These are phyloP conservation scores for Coprinopsis marcescibilis DNA, from an alignment of 768 basidiomycete genomes.

Conservation along the genomic window DNA sequence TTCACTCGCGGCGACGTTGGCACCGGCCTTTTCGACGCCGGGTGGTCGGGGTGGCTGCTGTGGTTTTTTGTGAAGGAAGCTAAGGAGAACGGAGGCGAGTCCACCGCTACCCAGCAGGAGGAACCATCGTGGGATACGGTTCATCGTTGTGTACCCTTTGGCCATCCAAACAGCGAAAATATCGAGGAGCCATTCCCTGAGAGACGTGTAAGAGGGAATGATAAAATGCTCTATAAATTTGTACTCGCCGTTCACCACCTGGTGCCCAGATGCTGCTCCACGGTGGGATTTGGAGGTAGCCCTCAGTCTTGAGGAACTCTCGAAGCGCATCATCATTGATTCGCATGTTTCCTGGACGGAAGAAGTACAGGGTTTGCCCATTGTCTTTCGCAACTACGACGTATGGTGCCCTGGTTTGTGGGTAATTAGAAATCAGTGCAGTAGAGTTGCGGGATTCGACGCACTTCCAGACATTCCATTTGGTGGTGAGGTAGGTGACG, in stretches of 20 bases:
- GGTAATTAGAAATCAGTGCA: no score
- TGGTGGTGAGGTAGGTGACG: slow-evolving; percentile 77
- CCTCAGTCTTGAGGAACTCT: slow-evolving; percentile 59
- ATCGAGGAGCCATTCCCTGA: slow-evolving; percentile 66
- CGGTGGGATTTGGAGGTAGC: slow-evolving; percentile 54
- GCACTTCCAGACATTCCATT: slow-evolving; percentile 83
- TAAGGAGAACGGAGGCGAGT: slow-evolving; percentile 61
- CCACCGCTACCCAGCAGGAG: slow-evolving; percentile 62
- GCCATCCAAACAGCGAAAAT: slow-evolving; percentile 46
- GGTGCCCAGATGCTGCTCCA: slow-evolving; percentile 72
- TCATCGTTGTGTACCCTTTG: slow-evolving; percentile 44
- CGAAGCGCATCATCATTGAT: slow-evolving; percentile 55
- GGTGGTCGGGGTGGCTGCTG: slow-evolving; percentile 13
- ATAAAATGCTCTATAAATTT: background rate
- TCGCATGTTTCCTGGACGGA: slow-evolving; percentile 56
- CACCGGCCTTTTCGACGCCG: background rate
- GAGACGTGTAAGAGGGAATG: background rate
- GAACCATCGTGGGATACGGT: slow-evolving; percentile 65
- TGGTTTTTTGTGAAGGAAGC: slow-evolving; percentile 47
- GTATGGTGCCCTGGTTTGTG: slow-evolving; percentile 81
- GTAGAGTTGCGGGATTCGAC: slow-evolving; percentile 20
- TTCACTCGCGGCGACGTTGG: no score
- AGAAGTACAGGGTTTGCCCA: slow-evolving; percentile 79
- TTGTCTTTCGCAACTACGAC: slow-evolving; percentile 66
- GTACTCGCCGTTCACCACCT: slow-evolving; percentile 62